A percentile compares a stretch with the other conserved stretches of the same genome.
Conservation (phyloP, 2,329 filamentous ascomycete species). For the Paecilomyces dactylethromorphus region DNA sequence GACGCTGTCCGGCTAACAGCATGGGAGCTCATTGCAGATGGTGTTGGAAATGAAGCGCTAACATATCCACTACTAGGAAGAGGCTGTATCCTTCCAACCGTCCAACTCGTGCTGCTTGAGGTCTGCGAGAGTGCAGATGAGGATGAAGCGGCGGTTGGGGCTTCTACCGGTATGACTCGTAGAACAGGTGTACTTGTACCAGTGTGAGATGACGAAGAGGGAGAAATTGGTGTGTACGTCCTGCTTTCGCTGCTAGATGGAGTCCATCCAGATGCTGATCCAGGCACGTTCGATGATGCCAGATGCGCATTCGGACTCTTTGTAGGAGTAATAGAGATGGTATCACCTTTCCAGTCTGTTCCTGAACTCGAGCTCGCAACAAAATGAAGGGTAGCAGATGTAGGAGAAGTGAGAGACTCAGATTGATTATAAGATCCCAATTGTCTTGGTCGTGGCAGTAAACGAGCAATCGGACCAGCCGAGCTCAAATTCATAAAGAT, state of each 20-base stretch:
- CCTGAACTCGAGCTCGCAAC: background rate
- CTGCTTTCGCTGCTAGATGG: background rate
- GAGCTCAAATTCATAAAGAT: conserved; percentile 12
- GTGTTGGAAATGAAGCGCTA: background rate
- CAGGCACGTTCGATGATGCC: background rate
- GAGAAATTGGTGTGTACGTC: background rate
- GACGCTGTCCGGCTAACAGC: background rate
- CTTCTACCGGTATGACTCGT: background rate
- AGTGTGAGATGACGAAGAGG: background rate
- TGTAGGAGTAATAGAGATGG: background rate
- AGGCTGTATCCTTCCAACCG: background rate
- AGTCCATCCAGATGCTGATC: background rate
- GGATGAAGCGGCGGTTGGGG: background rate
- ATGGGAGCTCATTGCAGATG: background rate
- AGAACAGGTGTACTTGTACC: background rate
- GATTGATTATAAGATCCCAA: background rate
- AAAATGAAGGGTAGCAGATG: background rate
- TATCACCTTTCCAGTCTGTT: background rate
- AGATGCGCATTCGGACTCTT: background rate
- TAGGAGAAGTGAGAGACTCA: background rate
- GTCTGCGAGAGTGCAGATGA: background rate
- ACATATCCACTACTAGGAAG: background rate
- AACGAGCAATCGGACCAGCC: conserved; percentile 21
- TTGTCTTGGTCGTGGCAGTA: conserved; percentile 2
- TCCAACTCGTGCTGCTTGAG: background rate